Percentiles rank a stretch among this genome's conserved stretches.
These are phyloP conservation scores for Lepidopterella palustris DNA, from an alignment of 495 filamentous ascomycete genomes.

Conservation along the genomic window DNA sequence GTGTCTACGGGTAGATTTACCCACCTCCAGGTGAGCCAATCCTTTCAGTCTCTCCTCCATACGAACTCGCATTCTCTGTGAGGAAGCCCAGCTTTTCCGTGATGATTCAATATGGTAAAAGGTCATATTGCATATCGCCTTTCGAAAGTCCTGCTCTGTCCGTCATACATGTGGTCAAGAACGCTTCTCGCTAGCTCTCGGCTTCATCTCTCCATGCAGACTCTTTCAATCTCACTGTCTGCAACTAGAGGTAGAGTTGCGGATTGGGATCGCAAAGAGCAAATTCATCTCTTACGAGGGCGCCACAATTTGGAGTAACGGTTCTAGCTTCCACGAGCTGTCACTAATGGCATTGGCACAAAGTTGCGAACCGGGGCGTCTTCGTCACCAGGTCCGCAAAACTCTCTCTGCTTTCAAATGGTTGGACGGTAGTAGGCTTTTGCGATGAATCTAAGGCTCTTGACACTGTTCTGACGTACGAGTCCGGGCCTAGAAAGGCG, in stretches of 20 bases:
- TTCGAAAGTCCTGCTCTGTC: conserved; percentile 7
- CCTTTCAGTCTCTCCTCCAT: not conserved
- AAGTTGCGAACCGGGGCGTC: not conserved
- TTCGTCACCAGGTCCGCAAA: not conserved
- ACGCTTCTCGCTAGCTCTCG: not conserved
- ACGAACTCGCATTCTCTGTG: no score
- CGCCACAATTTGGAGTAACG: not conserved
- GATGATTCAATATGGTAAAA: conserved; percentile 26
- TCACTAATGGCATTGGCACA: conserved; percentile 5
- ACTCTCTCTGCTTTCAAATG: not conserved
- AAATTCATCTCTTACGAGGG: conserved; percentile 1
- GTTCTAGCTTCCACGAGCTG: not conserved
- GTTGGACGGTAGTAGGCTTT: not conserved
- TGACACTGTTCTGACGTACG: not conserved
- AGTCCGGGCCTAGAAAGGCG: conserved; percentile 2
- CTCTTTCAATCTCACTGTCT: not conserved
- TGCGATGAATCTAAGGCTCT: not conserved
- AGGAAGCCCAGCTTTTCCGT: not conserved
- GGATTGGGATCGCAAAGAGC: not conserved
- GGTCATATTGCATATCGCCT: conserved; percentile 15
- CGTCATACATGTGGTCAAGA: not conserved
- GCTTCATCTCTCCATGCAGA: not conserved
- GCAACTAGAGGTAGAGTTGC: not conserved
- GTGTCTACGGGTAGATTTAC: not conserved
- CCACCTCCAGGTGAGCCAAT: not conserved